Base-by-base conservation (phyloP, 179 eudicot species). In the Spergularia azorica region DNA sequence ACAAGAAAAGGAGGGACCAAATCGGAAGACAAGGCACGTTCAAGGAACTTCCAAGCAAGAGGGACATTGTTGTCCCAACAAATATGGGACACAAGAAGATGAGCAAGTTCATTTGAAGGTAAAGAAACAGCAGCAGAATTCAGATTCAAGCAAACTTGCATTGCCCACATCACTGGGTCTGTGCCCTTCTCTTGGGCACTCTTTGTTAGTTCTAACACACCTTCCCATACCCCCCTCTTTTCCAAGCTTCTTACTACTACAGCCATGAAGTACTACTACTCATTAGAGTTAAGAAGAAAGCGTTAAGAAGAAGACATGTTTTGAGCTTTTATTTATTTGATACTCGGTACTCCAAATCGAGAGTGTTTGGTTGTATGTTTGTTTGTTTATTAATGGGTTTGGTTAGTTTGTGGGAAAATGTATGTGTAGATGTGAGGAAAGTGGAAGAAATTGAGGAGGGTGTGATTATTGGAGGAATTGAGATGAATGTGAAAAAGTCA, bases 1-100 rank as follows among this genome's bases (percentile, higher is more conserved):
- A 86, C 85, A 60, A 86, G 85, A 63, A 83, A 73, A 76, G 88
- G 85, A 48, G 88, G 86, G 51, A 77, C 85, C 69, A 86, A 62
- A 15, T 86, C 71, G 54, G 76, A 58, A 18, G 54, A 9, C 20
- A 86, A 69, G 70, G 86, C 77, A 56, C 58, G 56, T 43, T 86
- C 88, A 5, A 86, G 86, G 75, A 83, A 83, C 83, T 86, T 83
- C 88, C 88, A 86, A 3, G 88, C 55, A 66, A 70, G 12, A 71
- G 88, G 86, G 21, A 83, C 67, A 70, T 81, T 83, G 36, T 83
- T 83, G 12, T 83, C 86, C 85, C 86, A 83, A 68, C 83, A 86
- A 86, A 86, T 81, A 79, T 81, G 78, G 66, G 88, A 81, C 8
- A 86, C 83, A 67, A 86, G 73, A 32, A 67, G 41, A 74, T 86